A percentile compares a stretch with the other conserved stretches of the same genome.
These are phyloP conservation scores for Vararia minispora DNA, from an alignment of 768 basidiomycete genomes.

Conservation along the genomic window DNA sequence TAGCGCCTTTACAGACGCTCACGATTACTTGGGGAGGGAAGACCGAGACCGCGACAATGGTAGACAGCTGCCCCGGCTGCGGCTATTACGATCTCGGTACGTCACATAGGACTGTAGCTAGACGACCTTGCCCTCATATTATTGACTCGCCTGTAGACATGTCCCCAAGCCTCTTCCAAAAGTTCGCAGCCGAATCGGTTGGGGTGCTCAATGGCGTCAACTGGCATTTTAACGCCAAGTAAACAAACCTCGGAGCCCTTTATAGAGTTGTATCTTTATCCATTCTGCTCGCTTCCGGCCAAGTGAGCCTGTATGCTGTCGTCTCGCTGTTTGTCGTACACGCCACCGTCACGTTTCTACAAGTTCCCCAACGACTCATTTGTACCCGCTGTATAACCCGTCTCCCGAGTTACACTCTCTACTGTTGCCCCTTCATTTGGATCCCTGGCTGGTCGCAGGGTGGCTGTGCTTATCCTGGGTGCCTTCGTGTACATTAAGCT, in stretches of 20 bases:
- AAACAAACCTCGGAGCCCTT: neutral
- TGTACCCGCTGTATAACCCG: neutral
- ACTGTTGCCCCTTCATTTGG: constrained; percentile 7
- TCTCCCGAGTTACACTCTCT: constrained; percentile 4
- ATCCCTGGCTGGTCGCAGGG: neutral
- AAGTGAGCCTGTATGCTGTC: constrained; percentile 1
- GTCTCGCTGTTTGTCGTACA: neutral
- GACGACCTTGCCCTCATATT: neutral
- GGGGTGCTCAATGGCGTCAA: constrained; percentile 3
- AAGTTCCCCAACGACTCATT: neutral
- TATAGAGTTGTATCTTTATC: too few species aligned
- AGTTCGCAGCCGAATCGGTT: neutral
- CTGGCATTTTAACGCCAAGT: constrained; percentile 5
- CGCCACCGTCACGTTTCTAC: neutral
- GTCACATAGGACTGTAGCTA: too few species aligned
- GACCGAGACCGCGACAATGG: constrained; percentile 3
- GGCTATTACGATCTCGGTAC: constrained; percentile 10
- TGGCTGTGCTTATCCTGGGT: constrained; percentile 5
- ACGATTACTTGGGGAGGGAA: constrained; percentile 3
- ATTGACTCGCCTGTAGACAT: constrained; percentile 6
- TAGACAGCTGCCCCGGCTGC: constrained; percentile 10
- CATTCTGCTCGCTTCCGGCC: constrained; percentile 3
- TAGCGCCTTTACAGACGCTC: constrained; percentile 1
- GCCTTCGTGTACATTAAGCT: constrained; percentile 1
- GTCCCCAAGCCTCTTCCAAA: constrained; percentile 6